Evolutionary conservation across 306 rosid species (phyloP), one percentile per base, ranked within the genome.

Genomic region (Macrotyloma uniflorum): DNA sequence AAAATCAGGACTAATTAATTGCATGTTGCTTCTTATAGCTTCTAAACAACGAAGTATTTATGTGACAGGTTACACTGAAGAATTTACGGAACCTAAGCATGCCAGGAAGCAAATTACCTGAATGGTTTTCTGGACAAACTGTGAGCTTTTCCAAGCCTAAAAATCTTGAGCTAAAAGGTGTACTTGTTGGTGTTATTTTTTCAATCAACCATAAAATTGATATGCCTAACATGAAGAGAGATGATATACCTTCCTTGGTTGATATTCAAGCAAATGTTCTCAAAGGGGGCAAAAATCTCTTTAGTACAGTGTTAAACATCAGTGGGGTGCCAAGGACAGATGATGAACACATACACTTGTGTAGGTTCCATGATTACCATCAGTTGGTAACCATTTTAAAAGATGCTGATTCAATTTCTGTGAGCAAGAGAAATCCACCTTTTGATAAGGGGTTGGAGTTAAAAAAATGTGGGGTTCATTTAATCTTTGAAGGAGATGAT

Each of bases 81-180:
- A 88, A 89, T 47, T 38, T 86, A 49, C 66, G 58, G 70, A 80
- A 50, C 83, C 75, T 91, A 74, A 86, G 88, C 76, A 91, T 86
- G 82, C 97, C 92, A 4, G 92, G 97, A 80, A 70, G 77, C 63
- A 80, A 46, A 70, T 76, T 91, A 64, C 94, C 92, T 8, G 83
- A 83, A 58, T 89, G 94, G 97, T 82, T 88, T 73, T 78, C 85
- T 42, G 74, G 78, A 75, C 75, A 76, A 54, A 54, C 45, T 55
- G 79, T 91, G 5, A 75, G 58, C 72, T 88, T 86, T 75, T 71
- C 88, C 24, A 80, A 85, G 42, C 75, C 15, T 47, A 77, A 79
- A 77, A 86, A 86, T 79, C 70, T 72, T 49, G 80, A 70, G 28
- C 66, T 86, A 69, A 86, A 70, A 81, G 82, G 87, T 47, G 83